Base-by-base conservation (phyloP, 2,329 filamentous ascomycete genomes). In the Sodiomyces alkalinus region DNA sequence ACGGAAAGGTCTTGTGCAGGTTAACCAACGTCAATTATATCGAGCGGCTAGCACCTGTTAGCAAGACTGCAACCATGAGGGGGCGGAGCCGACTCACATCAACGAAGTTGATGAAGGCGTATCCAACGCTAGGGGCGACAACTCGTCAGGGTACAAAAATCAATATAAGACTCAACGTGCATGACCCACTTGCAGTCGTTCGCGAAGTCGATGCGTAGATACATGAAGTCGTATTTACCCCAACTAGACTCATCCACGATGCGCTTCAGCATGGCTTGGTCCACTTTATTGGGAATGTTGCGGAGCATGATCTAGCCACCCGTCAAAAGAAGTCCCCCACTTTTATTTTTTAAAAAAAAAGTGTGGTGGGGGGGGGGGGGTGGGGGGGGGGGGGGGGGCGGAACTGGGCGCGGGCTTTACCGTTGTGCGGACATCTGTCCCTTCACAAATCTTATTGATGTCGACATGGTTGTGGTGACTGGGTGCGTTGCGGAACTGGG, bases 81-180 rank as follows among this genome's bases (percentile, higher is more conserved):
- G n/a, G 10, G 6, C 15, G 11, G 4, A 7, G 16, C 5, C 20
- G 13, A 44, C 75, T 68, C 52, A 80, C 76, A 48, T 85, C 74
- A 23, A 75, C 69, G 42, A 96, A 94, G 53, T 98, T 94, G 56
- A 98, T 83, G 53, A 96, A 98, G 0, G 85, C 87, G 52, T 96
- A 96, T 25, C 90, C 90, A 33, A 96, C 87, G 48, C 85, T 92
- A 9, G 16, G 26, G 24, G 5, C 7, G 13, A 10, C 12, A 24
- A 14, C 7, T 26, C 22, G 7, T 19, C 17, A 12, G 9, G 10
- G 16, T 22, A 21, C 22, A 15, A 7, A 13, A 6, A 8, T 24
- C 18, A 6, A 8, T 14, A 4, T 7, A 6, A 8, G 6, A 9
- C n/a, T 19, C 7, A 5, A 3, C 12, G 10, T 10, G 7, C 22